A percentile compares a stretch with the other conserved stretches of the same genome.
Evolutionary conservation across 768 basidiomycete species (phyloP).

Genomic region (Leccinum longicurvipes): DNA sequence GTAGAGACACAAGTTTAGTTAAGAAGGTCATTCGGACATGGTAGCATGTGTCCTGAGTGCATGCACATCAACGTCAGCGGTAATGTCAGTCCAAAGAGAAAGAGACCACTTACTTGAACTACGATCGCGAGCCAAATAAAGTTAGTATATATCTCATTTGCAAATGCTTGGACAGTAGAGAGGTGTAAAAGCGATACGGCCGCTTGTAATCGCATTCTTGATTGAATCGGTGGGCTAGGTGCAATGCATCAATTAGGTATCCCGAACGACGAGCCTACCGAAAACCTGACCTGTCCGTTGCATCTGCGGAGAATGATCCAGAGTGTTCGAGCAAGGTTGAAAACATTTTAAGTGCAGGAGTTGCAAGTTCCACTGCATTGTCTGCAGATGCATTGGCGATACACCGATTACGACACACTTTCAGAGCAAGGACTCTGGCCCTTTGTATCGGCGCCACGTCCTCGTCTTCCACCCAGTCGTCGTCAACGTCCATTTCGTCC

Average conservation of each 20-base stretch:
- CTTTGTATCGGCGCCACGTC: conserved; percentile 54
- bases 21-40: conserved; percentile 80
- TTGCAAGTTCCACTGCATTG: conserved; percentile 61
- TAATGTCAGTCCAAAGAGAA: background rate
- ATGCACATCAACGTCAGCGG: conserved; percentile 1
- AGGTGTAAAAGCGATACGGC: conserved; percentile 79
- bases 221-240: conserved; percentile 55
- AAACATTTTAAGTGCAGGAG: conserved; percentile 76
- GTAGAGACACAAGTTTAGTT: conserved; percentile 62
- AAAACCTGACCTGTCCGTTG: conserved; percentile 45
- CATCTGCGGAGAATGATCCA: conserved; percentile 62
- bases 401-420: conserved; percentile 79
- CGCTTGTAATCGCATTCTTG: conserved; percentile 81
- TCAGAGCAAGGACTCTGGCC: conserved; percentile 74
- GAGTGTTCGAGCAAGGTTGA: conserved; percentile 63
- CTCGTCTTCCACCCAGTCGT: conserved; percentile 77
- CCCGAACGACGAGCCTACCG: background rate
- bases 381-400: conserved; percentile 61
- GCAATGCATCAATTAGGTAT: conserved; percentile 10
- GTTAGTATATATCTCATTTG: conserved; percentile 50
- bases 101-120: conserved; percentile 56
- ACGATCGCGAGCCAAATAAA: conserved; percentile 71
- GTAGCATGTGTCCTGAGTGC: conserved; percentile 75
- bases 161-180: conserved; percentile 54
- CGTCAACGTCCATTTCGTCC: conserved; percentile 56